These are phyloP conservation scores for Rhododendron griersonianum DNA, from an alignment of 148 eudicot genomes.

Conservation along the genomic window DNA sequence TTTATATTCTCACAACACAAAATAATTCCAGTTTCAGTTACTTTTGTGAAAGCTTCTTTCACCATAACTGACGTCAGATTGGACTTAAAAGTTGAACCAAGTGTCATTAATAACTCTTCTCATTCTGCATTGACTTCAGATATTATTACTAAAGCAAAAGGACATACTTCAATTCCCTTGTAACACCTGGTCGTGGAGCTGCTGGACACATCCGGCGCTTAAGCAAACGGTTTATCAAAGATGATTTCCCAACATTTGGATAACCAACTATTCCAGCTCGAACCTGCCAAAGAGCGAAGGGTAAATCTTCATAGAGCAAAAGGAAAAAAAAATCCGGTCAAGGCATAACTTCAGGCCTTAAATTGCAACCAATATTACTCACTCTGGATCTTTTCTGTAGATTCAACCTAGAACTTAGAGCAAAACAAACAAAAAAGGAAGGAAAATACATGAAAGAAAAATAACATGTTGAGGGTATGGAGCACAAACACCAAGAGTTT, in stretches of 20 bases:
- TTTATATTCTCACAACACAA: not conserved
- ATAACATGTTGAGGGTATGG: not conserved
- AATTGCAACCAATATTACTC: not conserved
- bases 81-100: not conserved
- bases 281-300: constrained; percentile 50
- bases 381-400: not conserved
- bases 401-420: not conserved
- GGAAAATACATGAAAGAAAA: not conserved
- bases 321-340: not conserved
- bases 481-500: not conserved
- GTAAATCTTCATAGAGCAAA: not conserved
- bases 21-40: not conserved
- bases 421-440: not conserved
- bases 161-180: constrained; percentile 73
- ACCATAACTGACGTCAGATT: not conserved
- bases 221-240: constrained; percentile 88
- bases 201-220: constrained; percentile 96
- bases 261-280: constrained; percentile 98
- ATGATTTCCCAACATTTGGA: constrained; percentile 99
- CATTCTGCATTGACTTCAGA: not conserved
- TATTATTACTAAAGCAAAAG: not conserved
- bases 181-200: constrained; percentile 99
- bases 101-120: not conserved
- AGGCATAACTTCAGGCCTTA: not conserved
- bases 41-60: not conserved